Base-by-base conservation (phyloP, 495 filamentous ascomycete species). In the Haplographium delicatum region DNA sequence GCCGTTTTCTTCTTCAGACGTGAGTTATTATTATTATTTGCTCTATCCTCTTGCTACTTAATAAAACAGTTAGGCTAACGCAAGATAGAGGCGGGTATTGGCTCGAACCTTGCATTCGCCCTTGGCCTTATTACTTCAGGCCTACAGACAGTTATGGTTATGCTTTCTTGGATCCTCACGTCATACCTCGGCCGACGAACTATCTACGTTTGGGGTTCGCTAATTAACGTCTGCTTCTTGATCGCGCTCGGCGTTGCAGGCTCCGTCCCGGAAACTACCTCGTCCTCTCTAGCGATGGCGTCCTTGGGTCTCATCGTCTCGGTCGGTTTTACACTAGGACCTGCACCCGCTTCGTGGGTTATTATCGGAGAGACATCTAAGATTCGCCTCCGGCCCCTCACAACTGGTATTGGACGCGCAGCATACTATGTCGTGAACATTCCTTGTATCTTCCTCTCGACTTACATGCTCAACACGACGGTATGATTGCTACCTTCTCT, bases 1-100 rank as follows among this genome's bases (percentile, higher is more conserved):
- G 75, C 75, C 0, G 82, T 79, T 2, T 82, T 79, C 44, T 83
- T 86, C 65, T 84, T 84, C 63, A 67, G 74, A 44, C 73, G 64
- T 62, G 53, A 60, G 63, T 64, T 50, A 0, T 39, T 19, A 39
- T 8, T 50, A 62, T n/a, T 59, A 20, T 16, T 39, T 72, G 75
- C 54, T 42, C 5, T 27, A 31, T 19, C 24, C 37, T 51, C 25
- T 20, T 43, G n/a, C n/a, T 39, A 7, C 22, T 39, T 1, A 38
- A 38, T 6, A 35, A 0, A 51, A 51, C 34, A 24, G n/a, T 6
- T 83, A 82, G 62, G 68, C 73, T 45, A 72, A 53, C 37, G 15
- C 3, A 2, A 41, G 28, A 25, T 28, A 49, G 52, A 78, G 38
- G 81, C 80, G 5, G 81, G 81, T 2, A 57, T 84, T 28, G 58